Evolutionary conservation across 768 basidiomycete genomes (phyloP).

Genomic region (Solioccasus polychromus): DNA sequence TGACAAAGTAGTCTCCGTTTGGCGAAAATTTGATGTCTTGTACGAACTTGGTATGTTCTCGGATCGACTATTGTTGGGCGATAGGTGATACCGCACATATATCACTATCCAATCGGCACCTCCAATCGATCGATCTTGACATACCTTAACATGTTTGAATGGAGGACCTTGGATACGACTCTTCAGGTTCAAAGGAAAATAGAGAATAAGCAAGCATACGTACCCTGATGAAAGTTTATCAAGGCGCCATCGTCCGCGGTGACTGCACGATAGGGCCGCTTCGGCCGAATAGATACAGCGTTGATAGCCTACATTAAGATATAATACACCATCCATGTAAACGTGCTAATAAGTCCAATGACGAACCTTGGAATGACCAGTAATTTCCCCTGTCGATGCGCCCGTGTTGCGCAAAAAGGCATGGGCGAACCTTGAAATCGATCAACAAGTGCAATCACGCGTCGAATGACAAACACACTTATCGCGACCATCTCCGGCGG

Average conservation of each 20-base stretch:
- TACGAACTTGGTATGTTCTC: constrained; percentile 88
- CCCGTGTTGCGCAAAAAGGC: constrained; percentile 85
- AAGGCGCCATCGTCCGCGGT: constrained; percentile 83
- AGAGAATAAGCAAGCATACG: constrained; percentile 2
- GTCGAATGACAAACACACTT: constrained; percentile 66
- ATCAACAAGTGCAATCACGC: no score
- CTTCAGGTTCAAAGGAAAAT: not conserved
- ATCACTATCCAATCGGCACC: not conserved
- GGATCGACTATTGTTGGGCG: constrained; percentile 57
- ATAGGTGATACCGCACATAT: not conserved
- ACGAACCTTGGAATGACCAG: constrained; percentile 81
- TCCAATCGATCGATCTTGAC: not conserved
- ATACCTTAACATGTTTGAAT: constrained; percentile 84
- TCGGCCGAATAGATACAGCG: constrained; percentile 81
- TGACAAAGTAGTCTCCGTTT: constrained; percentile 80
- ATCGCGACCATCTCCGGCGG: constrained; percentile 89
- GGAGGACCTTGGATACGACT: constrained; percentile 55
- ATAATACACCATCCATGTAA: not conserved
- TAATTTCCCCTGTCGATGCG: constrained; percentile 82
- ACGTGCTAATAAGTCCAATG: not conserved
- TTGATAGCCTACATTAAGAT: constrained; percentile 62
- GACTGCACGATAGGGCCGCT: constrained; percentile 87
- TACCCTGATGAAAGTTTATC: constrained; percentile 82
- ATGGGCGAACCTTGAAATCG: constrained; percentile 61
- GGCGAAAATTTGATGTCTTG: constrained; percentile 85